Percentiles rank a stretch among this genome's conserved stretches.
phyloP scores from a whole-genome alignment of 108 stramenopile species.

The Hondaea fermentalgiana region DNA sequence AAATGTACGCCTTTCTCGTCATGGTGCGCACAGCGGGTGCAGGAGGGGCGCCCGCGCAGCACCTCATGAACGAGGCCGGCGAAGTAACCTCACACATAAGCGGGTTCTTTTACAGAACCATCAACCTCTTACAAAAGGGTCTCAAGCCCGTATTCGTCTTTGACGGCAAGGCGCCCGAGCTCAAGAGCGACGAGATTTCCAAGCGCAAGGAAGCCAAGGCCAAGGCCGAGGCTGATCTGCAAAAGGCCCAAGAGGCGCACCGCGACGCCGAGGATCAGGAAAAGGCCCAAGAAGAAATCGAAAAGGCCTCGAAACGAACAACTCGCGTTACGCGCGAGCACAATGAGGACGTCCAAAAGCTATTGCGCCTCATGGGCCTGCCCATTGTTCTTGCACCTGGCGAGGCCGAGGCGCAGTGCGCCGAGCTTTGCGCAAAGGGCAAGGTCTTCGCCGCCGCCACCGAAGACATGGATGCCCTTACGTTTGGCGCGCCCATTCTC shows the following conservation, averaged over 20 bases:
- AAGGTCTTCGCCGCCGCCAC: constrained; percentile 90
- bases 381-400: constrained; percentile 86
- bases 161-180: constrained; percentile 91
- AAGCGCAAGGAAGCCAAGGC: constrained; percentile 84
- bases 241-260: constrained; percentile 67
- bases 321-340: constrained; percentile 23
- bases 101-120: constrained; percentile 96
- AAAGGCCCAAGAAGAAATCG: constrained; percentile 70
- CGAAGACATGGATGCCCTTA: constrained; percentile 98
- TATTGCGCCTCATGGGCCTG: constrained; percentile 89
- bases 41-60: constrained; percentile 30
- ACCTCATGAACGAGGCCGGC: constrained; percentile 54
- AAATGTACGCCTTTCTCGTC: constrained; percentile 89
- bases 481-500: constrained; percentile 79
- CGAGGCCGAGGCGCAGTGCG: constrained; percentile 96
- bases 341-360: constrained; percentile 50
- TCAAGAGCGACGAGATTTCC: constrained; percentile 84
- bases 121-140: constrained; percentile 82
- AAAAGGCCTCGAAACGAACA: constrained; percentile 58
- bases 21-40: not conserved
- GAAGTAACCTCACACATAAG: constrained; percentile 77
- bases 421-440: constrained; percentile 72
- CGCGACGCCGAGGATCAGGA: constrained; percentile 75
- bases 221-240: constrained; percentile 57
- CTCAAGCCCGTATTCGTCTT: constrained; percentile 91